Evolutionary conservation across 306 rosid species (phyloP).

Genomic region (Rosa lucieae): DNA sequence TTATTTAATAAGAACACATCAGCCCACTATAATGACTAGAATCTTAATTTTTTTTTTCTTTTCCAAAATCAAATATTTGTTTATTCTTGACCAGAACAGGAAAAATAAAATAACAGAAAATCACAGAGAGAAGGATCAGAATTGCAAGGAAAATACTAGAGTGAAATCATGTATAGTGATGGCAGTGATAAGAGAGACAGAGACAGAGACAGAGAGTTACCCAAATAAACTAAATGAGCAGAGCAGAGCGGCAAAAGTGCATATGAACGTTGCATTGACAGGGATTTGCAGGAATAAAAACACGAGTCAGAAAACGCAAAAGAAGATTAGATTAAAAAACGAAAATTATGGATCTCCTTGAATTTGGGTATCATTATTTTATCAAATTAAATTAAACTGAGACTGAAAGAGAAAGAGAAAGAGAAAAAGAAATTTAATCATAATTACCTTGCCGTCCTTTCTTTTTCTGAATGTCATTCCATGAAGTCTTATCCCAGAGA

Average conservation of each 20-base stretch:
- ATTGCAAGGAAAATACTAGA: not conserved
- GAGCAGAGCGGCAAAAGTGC: conserved; percentile 47
- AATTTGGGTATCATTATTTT: conserved; percentile 28
- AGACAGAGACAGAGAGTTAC: conserved; percentile 39
- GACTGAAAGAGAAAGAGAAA: not conserved
- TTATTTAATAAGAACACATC: not conserved
- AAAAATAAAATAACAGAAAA: not conserved
- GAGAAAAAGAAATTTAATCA: not conserved
- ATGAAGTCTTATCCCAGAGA: conserved; percentile 88
- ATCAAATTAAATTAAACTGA: not conserved
- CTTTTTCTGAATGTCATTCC: conserved; percentile 86
- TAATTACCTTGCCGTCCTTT: conserved; percentile 87
- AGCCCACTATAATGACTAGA: conserved; percentile 6
- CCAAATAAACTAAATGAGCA: conserved; percentile 85
- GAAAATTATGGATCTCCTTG: conserved; percentile 50
- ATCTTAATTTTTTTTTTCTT: not conserved
- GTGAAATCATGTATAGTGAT: conserved; percentile 10
- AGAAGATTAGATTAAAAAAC: not conserved
- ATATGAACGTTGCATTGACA: conserved; percentile 61
- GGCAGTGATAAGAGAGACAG: not conserved
- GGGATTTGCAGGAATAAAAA: conserved; percentile 46
- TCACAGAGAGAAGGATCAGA: not conserved
- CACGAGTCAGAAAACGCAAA: conserved; percentile 51
- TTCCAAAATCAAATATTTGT: not conserved
- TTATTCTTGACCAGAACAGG: not conserved